Evolutionary conservation across 768 basidiomycete species (phyloP), one percentile per base, ranked within the genome.

Genomic region (Mycena amicta): DNA sequence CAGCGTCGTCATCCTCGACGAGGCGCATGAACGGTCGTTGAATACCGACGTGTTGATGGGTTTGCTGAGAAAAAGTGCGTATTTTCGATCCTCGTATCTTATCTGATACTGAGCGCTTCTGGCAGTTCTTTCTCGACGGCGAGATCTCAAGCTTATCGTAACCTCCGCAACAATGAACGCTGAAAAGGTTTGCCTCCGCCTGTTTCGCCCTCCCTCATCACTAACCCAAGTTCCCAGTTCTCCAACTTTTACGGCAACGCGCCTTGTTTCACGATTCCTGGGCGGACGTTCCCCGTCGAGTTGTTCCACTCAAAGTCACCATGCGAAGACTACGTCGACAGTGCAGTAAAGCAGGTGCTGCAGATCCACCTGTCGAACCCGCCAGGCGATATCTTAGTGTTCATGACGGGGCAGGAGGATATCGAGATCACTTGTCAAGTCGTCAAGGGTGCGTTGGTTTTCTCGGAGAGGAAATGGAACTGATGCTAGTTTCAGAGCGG

Each of bases 101-200:
- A 37, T 50, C 47, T 26, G 30, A 5, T 18, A 18, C 8, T 18
- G 8, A 18, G 18, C 33, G 33, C 18, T 37, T 8, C 33, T 37
- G n/a, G 18, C 58, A 92, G 88, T 95, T 66, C 76, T 99, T 23
- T 94, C 95, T 1, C 84, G 97, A 3, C 80, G 97, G 59, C 80
- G 95, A 55, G 97, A 99, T 70, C 77, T 98, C 41, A 98, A 94
- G 72, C 85, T 99, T 41, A 94, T 99, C 63, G 95, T 99, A 37
- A 98, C 97, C 1, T 98, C 97, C 6, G 97, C 97, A 2, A 99
- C 97, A 3, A 99, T 99, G 97, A 99, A 99, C 70, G 92, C 97
- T 1, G 95, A 97, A 50, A 99, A 99, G 87, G 95, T 92, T n/a
- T n/a, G n/a, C 63, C 52, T 76, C 23, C 20, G 25, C 13, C 3